A percentile compares a stretch with the other conserved stretches of the same genome.
phyloP scores from a whole-genome alignment of 345 rosid species.

The Arabidopsis suecica region DNA sequence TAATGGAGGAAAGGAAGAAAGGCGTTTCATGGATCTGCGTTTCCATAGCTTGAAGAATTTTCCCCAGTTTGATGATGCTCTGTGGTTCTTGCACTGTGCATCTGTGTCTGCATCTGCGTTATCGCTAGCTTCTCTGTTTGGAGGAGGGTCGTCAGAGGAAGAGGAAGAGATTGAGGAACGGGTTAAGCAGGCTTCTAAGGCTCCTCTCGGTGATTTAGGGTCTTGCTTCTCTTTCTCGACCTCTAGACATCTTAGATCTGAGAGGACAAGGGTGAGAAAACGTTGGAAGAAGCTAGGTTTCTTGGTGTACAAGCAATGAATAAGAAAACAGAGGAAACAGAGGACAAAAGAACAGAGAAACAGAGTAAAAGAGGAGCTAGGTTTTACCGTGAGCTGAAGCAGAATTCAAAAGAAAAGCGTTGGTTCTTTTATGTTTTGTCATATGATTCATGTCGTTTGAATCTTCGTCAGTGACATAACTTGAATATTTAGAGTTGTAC shows the following conservation, averaged over 20 bases:
- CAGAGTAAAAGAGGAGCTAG: conserved; percentile 5
- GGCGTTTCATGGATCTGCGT: conserved; percentile 58
- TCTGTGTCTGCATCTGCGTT: conserved; percentile 30
- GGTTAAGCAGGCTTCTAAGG: conserved; percentile 64
- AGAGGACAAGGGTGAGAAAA: conserved; percentile 6
- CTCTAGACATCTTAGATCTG: conserved; percentile 59
- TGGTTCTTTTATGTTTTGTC: conserved; percentile 44
- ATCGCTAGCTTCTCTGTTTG: conserved; percentile 30
- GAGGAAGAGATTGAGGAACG: conserved; percentile 37
- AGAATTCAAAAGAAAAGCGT: conserved; percentile 48
- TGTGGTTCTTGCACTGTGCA: conserved; percentile 39
- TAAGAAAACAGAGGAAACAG: conserved; percentile 13
- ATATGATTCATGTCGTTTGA: conserved; percentile 31
- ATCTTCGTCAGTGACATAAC: conserved; percentile 37
- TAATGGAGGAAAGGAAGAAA: conserved; percentile 56
- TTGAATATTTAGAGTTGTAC: conserved; percentile 48
- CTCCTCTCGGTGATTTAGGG: conserved; percentile 66
- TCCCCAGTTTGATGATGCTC: conserved; percentile 62
- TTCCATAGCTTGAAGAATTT: conserved; percentile 76
- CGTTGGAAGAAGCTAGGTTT: conserved; percentile 22
- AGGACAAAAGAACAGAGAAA: not conserved
- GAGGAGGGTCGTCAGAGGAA: conserved; percentile 18
- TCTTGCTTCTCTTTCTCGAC: conserved; percentile 54
- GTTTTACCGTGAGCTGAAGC: conserved; percentile 66
- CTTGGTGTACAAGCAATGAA: conserved; percentile 32